Evolutionary conservation across 1,139 yeast genomes (phyloP).

Genomic region (Geotrichum bryndzae): DNA sequence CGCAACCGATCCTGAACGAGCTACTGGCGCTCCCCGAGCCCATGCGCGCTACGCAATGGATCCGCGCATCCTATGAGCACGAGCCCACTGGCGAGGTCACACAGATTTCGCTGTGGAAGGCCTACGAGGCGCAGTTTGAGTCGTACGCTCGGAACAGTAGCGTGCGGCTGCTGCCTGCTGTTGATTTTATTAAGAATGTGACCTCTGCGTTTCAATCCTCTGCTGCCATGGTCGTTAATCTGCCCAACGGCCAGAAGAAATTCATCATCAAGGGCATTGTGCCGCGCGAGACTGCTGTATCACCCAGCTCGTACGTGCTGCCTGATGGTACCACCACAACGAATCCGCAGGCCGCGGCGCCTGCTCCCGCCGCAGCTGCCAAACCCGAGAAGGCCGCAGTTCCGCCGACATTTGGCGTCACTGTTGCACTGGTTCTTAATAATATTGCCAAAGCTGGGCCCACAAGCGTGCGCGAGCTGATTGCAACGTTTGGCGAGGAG

Average conservation of each 20-base stretch:
- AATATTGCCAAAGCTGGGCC: slow-evolving; percentile 35
- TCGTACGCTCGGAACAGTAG: slow-evolving; percentile 38
- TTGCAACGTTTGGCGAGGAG: slow-evolving; percentile 7
- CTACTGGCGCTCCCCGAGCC: slow-evolving; percentile 75
- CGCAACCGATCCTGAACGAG: slow-evolving; percentile 54
- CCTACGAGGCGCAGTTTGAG: slow-evolving; percentile 81
- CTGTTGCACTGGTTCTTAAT: slow-evolving; percentile 36
- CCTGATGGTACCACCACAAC: not conserved
- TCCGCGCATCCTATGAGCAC: slow-evolving; percentile 85
- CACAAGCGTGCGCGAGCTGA: slow-evolving; percentile 20
- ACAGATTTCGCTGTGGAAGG: slow-evolving; percentile 92
- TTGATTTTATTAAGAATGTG: slow-evolving; percentile 91
- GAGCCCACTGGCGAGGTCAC: slow-evolving; percentile 77
- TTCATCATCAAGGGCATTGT: slow-evolving; percentile 89
- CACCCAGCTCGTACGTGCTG: not conserved
- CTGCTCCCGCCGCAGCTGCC: not conserved
- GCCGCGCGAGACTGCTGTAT: slow-evolving; percentile 41
- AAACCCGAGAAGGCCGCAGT: not conserved
- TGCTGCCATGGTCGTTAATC: slow-evolving; percentile 79
- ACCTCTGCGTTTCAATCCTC: slow-evolving; percentile 86
- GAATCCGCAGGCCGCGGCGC: not conserved
- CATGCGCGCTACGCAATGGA: slow-evolving; percentile 88
- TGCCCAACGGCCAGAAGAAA: slow-evolving; percentile 57
- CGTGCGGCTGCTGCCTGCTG: slow-evolving; percentile 79
- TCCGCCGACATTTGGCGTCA: slow-evolving; percentile 33